Conservation (phyloP, 2,329 filamentous ascomycete genomes). For the Pyrenochaeta sp. region DNA sequence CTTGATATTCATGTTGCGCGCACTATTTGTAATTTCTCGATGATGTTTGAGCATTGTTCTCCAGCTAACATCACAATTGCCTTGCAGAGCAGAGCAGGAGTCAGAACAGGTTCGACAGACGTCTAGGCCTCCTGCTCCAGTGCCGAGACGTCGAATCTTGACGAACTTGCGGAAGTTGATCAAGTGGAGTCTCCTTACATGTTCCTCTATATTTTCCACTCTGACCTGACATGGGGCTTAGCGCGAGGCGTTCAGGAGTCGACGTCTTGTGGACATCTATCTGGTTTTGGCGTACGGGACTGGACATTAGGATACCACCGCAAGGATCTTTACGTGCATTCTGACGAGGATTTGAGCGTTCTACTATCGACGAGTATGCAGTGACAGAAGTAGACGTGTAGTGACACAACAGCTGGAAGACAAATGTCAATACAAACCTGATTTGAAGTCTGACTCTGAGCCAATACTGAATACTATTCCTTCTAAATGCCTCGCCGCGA, state of each 20-base stretch:
- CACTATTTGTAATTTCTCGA: slow-evolving; percentile 18
- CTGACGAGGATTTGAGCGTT: not conserved
- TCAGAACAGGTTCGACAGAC: slow-evolving; percentile 10
- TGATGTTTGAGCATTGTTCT: slow-evolving; percentile 24
- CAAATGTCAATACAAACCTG: no score
- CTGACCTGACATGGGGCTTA: slow-evolving; percentile 26
- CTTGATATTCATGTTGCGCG: slow-evolving; percentile 28
- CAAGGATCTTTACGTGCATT: slow-evolving; percentile 16
- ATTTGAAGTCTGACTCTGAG: no score
- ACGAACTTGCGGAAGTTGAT: not conserved
- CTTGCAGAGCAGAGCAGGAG: slow-evolving; percentile 46
- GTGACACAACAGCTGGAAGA: not conserved
- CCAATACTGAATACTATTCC: no score
- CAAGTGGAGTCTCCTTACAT: slow-evolving; percentile 11
- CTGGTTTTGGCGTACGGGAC: slow-evolving; percentile 16
- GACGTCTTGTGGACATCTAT: slow-evolving; percentile 21
- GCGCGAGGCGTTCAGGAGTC: slow-evolving; percentile 28
- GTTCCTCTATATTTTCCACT: slow-evolving; percentile 11
- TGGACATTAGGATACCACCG: slow-evolving; percentile 28
- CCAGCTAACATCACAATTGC: slow-evolving; percentile 31
- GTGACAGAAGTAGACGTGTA: not conserved
- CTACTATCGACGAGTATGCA: not conserved
- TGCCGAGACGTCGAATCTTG: not conserved
- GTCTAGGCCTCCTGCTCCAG: slow-evolving; percentile 4
- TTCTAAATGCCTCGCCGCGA: no score